Evolutionary conservation across 495 filamentous ascomycete species (phyloP), one percentile per base, ranked within the genome.

Genomic region (Daldinia decipiens): DNA sequence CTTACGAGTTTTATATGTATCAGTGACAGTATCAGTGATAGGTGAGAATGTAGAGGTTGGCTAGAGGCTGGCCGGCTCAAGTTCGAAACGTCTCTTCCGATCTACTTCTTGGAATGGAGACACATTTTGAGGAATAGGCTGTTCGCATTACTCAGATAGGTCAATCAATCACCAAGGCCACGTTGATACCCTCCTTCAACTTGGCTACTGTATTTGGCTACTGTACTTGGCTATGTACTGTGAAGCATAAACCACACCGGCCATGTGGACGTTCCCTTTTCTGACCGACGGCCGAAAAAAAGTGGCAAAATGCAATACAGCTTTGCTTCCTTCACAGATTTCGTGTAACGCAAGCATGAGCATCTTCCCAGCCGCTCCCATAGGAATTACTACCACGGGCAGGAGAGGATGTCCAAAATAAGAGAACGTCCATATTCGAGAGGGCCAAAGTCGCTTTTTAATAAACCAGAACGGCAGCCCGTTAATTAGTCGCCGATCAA

Each of bases 401-500:
- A 55, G 32, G 40, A 63, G 34, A 13, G 63, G 24, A 61, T 59
- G 19, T 72, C 38, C 52, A 47, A 62, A 60, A 65, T 39, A 57
- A 56, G 61, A 47, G 24, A 55, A 52, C n/a, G 53, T 62, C 60
- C 65, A 32, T 65, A 40, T 67, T 62, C 15, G 65, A 32, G 40
- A 59, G 56, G 13, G 45, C 45, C 38, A 58, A 59, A 57, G 65
- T 65, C 67, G 70, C 40, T 60, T 68, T 69, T 73, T 73, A 69
- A 66, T 73, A 64, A 73, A 68, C 65, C 21, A 62, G 24, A 45
- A 62, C 66, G 75, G 70, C 67, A 71, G 70, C 70, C 71, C 71
- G 55, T 75, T 72, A 55, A 67, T 73, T 76, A 72, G 76, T 66
- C 68, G 74, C 73, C 71, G 74, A 78, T 74, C 74, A 74, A 76